Evolutionary conservation across 2,329 filamentous ascomycete genomes (phyloP), one percentile per base, ranked within the genome.

Genomic region (Pseudogymnoascus sp.): DNA sequence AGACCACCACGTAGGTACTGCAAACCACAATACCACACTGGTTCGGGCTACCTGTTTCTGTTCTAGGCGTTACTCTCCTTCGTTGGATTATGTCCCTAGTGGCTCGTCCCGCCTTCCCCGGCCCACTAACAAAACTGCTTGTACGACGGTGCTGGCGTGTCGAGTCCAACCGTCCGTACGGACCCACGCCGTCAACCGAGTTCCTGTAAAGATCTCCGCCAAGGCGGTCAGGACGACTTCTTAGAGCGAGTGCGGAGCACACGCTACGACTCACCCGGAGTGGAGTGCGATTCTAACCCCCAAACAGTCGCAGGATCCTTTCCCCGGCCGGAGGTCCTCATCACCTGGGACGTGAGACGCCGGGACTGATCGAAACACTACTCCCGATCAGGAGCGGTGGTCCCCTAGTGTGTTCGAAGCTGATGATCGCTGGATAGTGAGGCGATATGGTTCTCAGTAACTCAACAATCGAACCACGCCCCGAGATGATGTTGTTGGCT

Each of bases 21-120:
- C 25, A 5, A 10, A 18, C 7, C 50, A 12, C 50, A 56, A 33
- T 56, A 33, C 50, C 50, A 56, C 25, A 18, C 50, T 33, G 50
- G 28, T 28, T 14, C 50, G 16, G 10, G 16, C 50, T 56, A 21
- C 50, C 50, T 21, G 28, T 56, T 56, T 56, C 50, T 56, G 50
- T 33, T 56, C 50, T 56, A 33, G 50, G 50, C 50, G 50, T 33
- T 56, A n/a, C 23, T 28, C 44, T 28, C 23, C 2, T 7, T 28
- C 4, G 44, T 50, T 50, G 23, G 50, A 33, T 56, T 33, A 2
- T 33, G 50, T 33, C 50, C n/a, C 50, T 56, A 56, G 28, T 56
- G 50, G 50, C 50, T 56, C 50, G 50, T 56, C 50, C 50, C 50
- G 50, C 16, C 50, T 56, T 56, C 50, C 50, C 50, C 50, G 50